Base-by-base conservation (phyloP, 2,329 filamentous ascomycete genomes). In the Sarocladium kiliense region DNA sequence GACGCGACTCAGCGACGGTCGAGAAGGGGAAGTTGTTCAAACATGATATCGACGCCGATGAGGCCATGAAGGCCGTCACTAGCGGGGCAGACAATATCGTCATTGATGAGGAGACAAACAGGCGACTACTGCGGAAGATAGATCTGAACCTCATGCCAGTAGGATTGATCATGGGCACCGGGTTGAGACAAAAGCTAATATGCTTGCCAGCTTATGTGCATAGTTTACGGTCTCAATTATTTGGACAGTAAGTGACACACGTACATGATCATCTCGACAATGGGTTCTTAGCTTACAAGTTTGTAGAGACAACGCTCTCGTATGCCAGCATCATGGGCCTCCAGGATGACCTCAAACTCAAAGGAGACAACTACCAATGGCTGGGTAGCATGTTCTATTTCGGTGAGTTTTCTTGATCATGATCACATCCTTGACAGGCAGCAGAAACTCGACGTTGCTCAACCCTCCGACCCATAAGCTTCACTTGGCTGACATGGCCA, bases 291-390 rank as follows among this genome's bases (percentile, higher is more conserved):
- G n/a, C 14, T 53, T 4, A 49, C 23, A 49, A 10, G 3, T 14
- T 10, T 3, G 3, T 23, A 53, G 50, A 53, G 26, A 53, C 50
- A 12, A 53, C 50, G 14, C 50, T 53, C 6, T 53, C 50, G 19
- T 53, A 53, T 27, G 50, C 50, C 3, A 53, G 50, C 18, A 41
- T 53, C 34, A 53, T 53, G 50, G 72, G 74, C 1, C 63, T 78
- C 14, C 68, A 68, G 47, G 62, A 71, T n/a, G 75, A 75, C 16
- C 71, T 75, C 53, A 59, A 65, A 21, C 63, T 79, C 37, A 66
- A 71, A 7, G 75, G 75, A 11, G 70, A 76, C 53, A 69, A 81
- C 55, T 79, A 79, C 58, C 71, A 73, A 26, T 79, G 76, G 74
- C 65, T 75, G 0, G 65, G 68, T 2, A 74, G 62, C 32, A 73